A percentile compares a stretch with the other conserved stretches of the same genome.
Evolutionary conservation across 257 asterid species (phyloP).

Genomic region (Galeopsis tetrahit): DNA sequence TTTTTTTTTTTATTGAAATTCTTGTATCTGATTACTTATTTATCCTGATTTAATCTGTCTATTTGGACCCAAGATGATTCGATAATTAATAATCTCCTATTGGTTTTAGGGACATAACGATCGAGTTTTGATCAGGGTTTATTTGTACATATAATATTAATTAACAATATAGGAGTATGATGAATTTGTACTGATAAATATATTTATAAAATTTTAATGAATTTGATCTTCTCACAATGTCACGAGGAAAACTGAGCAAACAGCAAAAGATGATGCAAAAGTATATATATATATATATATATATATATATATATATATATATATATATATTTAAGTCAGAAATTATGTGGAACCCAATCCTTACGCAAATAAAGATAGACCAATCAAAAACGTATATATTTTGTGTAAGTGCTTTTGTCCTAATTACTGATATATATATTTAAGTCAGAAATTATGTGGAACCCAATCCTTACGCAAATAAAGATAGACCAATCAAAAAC

Average conservation of each 20-base stretch:
- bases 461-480: slow-evolving; percentile 14
- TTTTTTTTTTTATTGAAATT: too few species aligned
- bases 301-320: slow-evolving; percentile 1
- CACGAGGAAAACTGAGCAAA: too few species aligned
- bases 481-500: slow-evolving; percentile 23
- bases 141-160: too few species aligned
- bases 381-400: slow-evolving; percentile 23
- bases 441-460: slow-evolving; percentile 31
- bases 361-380: slow-evolving; percentile 3
- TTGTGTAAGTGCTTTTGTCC: slow-evolving; percentile 5
- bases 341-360: slow-evolving; percentile 33
- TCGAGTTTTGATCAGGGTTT: background rate
- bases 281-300: background rate
- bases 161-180: background rate
- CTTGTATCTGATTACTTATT: too few species aligned
- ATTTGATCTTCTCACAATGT: too few species aligned
- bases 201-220: too few species aligned
- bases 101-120: background rate
- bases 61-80: slow-evolving; percentile 1
- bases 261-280: background rate
- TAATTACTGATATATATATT: background rate
- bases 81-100: too few species aligned
- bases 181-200: background rate
- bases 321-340: background rate
- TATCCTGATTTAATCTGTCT: too few species aligned